These are phyloP conservation scores for Dryas octopetala DNA, from an alignment of 306 rosid genomes.

Conservation along the genomic window DNA sequence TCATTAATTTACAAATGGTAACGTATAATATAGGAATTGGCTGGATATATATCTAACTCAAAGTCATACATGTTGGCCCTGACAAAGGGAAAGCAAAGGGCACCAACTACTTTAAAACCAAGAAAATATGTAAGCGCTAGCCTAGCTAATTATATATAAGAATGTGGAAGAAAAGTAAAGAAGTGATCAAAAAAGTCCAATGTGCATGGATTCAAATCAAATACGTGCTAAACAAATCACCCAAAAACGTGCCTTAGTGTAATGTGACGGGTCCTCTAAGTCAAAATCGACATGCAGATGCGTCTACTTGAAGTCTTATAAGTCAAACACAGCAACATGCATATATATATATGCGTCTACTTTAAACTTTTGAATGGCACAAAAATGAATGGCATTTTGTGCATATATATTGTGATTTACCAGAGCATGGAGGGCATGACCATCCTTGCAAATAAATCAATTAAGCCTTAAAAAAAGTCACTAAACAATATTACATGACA, in stretches of 20 bases:
- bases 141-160: not conserved
- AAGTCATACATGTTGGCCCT: not conserved
- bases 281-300: slow-evolving; percentile 6
- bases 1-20: too few relatives aligned
- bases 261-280: slow-evolving; percentile 12
- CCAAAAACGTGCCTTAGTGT: slow-evolving; percentile 20
- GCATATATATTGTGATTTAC: too few relatives aligned
- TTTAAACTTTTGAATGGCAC: not conserved
- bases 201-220: slow-evolving; percentile 18
- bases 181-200: not conserved
- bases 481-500: slow-evolving; percentile 18
- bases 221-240: slow-evolving; percentile 25
- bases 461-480: slow-evolving; percentile 15
- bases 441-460: not conserved
- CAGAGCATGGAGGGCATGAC: too few relatives aligned
- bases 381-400: too few relatives aligned
- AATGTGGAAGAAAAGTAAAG: not conserved
- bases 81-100: not conserved
- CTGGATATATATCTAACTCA: not conserved
- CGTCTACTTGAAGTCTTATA: slow-evolving; percentile 9
- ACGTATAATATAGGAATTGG: not conserved
- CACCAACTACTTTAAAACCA: not conserved
- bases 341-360: not conserved
- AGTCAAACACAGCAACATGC: not conserved
- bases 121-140: not conserved